Base-by-base conservation (phyloP, 108 stramenopile genomes). In the Asterionellopsis glacialis region DNA sequence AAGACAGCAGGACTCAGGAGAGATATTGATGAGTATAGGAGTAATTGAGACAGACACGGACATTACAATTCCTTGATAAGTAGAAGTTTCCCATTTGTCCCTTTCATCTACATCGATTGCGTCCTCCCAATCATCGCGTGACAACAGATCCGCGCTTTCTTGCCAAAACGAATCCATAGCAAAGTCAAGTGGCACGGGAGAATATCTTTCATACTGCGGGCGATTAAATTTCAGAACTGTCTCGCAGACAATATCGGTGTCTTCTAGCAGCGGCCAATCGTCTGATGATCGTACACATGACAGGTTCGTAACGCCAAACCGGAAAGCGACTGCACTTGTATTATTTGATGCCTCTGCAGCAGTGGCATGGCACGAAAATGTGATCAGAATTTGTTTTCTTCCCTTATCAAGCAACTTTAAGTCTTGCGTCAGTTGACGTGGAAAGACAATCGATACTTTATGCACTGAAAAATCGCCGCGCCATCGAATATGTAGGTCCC, bases 211-310 rank as follows among this genome's bases (percentile, higher is more conserved):
- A 18, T 7, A 38, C 49, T 2, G 28, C 18, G 22, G 9, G 51
- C 18, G 15, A 57, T 19, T 18, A 13, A 33, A 16, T 55, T 38
- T 40, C 15, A 56, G 13, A 24, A 47, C 41, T 26, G 45, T 14
- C 33, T 63, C 74, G 23, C 39, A 54, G 11, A 63, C 15, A n/a
- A 33, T 33, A 33, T 33, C 7, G 2, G 33, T 33, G 7, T 52
- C 64, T 22, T 76, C 75, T 11, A 76, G 41, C 40, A 76, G 58
- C 0, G 75, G 64, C 76, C 70, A 77, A 40, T 72, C 76, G 27
- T 77, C 76, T 19, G 14, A 24, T 11, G 62, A 65, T 45, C 76
- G 55, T 44, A 61, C 24, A 5, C 68, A 15, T 21, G 70, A 55
- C 6, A 77, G 16, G 13, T 77, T 71, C 38, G 68, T 49, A 0